Evolutionary conservation across 73 alveolate genomes (phyloP).

Genomic region (Durusdinium trenchii): DNA sequence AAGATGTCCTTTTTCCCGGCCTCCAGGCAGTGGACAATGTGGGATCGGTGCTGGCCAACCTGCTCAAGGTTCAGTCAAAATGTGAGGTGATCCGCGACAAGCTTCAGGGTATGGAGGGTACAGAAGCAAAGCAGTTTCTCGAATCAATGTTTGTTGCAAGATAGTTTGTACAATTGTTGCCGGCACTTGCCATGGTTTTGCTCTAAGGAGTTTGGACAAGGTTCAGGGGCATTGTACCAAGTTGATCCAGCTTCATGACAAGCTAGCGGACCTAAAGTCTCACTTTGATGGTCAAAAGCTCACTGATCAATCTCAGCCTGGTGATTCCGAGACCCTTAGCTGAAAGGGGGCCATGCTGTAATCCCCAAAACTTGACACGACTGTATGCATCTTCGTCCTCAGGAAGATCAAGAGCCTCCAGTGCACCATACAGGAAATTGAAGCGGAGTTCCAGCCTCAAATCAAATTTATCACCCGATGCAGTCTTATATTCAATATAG

Average conservation of each 20-base stretch:
- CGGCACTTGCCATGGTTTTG: background rate
- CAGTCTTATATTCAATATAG: background rate
- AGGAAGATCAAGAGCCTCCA: background rate
- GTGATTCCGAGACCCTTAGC: background rate
- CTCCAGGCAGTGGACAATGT: slow-evolving; percentile 27
- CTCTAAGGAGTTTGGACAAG: background rate
- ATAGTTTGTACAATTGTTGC: background rate
- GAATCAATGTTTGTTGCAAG: too few species aligned
- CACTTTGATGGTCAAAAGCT: background rate
- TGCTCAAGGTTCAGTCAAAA: background rate
- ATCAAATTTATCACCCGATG: background rate
- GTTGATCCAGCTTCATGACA: background rate
- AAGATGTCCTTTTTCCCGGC: background rate
- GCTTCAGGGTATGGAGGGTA: background rate
- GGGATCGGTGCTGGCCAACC: background rate
- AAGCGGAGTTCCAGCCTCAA: background rate
- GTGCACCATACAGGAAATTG: background rate
- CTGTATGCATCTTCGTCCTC: too few species aligned
- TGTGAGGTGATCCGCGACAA: background rate
- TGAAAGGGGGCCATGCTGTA: too few species aligned
- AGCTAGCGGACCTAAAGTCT: background rate
- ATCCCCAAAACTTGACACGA: too few species aligned
- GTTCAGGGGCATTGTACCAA: background rate
- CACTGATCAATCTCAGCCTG: background rate
- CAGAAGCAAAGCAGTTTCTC: background rate